Evolutionary conservation across 371 early-diverging fungal genomes (phyloP), one percentile per base, ranked within the genome.

Genomic region (Mucor saturninus): DNA sequence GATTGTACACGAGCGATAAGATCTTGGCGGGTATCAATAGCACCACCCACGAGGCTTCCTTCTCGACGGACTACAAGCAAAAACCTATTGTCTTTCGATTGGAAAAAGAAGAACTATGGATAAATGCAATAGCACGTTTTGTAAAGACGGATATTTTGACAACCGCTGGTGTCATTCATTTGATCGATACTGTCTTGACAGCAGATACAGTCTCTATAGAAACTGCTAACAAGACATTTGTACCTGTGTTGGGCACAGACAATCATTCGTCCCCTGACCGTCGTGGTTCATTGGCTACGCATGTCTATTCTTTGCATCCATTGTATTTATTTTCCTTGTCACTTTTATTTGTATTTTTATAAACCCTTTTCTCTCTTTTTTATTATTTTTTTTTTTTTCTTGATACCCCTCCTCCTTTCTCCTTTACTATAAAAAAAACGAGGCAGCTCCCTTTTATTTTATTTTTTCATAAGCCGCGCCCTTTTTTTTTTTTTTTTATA

Each of bases 61-160:
- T 55, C 7, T 14, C 7, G 0, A 48, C 55, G 8, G 55, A 54
- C n/a, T 62, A 55, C 21, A 55, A 39, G 30, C n/a, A 48, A 2
- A 11, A 10, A 9, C n/a, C 42, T 1, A 11, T 53, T 28, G n/a
- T 14, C 0, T 52, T 64, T 45, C 40, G 49, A 43, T 21, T 56
- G 5, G 21, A 39, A 4, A 30, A 28, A 0, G 14, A 42, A 11
- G 38, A 15, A 5, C 5, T 62, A n/a, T 2, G 45, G 0, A 40
- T 57, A 43, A 28, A 59, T 51, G 50, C 59, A 3, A 43, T 39
- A 5, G 62, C 73, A 3, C 7, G 30, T 0, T 29, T 72, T 11
- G 38, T 72, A 1, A 37, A 56, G 9, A 51, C 58, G 9, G 69
- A 72, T 26, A 65, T 72, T 15, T 28, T 69, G 9, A 72, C 73